Evolutionary conservation across 257 asterid genomes (phyloP).

Genomic region (Plantago ovata): DNA sequence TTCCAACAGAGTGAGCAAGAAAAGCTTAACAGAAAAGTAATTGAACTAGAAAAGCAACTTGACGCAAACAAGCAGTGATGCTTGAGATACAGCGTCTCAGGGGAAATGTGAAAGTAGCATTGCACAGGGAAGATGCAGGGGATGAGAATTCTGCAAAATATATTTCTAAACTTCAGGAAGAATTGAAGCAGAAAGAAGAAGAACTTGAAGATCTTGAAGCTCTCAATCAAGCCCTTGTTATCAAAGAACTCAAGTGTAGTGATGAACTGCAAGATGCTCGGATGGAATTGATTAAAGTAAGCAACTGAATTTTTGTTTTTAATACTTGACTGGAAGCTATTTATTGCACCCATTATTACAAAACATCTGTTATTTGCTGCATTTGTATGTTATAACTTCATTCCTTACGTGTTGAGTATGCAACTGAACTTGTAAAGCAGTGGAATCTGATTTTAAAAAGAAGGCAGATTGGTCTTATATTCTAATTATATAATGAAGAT

Average conservation of each 20-base stretch:
- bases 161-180: slow-evolving; percentile 32
- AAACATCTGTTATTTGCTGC: slow-evolving; percentile 4
- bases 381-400: background rate
- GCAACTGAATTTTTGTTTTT: slow-evolving; percentile 9
- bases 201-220: slow-evolving; percentile 43
- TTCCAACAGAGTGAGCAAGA: slow-evolving; percentile 46
- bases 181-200: slow-evolving; percentile 66
- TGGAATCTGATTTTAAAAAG: too few relatives aligned
- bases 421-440: too few relatives aligned
- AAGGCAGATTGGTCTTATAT: too few relatives aligned
- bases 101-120: slow-evolving; percentile 47
- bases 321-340: background rate
- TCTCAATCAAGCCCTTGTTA: slow-evolving; percentile 53
- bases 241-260: slow-evolving; percentile 62
- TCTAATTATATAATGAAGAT: too few relatives aligned
- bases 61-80: slow-evolving; percentile 66
- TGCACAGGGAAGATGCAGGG: slow-evolving; percentile 57
- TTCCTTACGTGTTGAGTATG: too few relatives aligned
- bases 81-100: slow-evolving; percentile 48
- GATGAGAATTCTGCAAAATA: slow-evolving; percentile 43
- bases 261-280: slow-evolving; percentile 82
- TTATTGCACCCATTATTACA: slow-evolving; percentile 4
- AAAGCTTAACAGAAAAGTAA: slow-evolving; percentile 46
- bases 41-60: slow-evolving; percentile 57
- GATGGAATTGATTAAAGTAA: slow-evolving; percentile 67